A percentile compares a stretch with the other conserved stretches of the same genome.
These are phyloP conservation scores for Rhizopus stolonifer DNA, from an alignment of 371 early-diverging fungal species.

Conservation along the genomic window DNA sequence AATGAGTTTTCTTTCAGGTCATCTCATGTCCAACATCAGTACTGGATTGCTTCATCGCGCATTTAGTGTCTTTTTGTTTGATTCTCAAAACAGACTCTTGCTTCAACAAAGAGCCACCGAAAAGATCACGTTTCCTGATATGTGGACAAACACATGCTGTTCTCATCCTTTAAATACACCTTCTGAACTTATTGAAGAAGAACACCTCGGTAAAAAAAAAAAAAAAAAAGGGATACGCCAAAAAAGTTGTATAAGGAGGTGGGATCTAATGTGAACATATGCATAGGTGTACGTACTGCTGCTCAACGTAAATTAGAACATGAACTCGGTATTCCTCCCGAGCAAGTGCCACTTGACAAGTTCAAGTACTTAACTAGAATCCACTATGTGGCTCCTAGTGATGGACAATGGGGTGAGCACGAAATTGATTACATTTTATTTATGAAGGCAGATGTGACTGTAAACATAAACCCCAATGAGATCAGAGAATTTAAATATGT, in stretches of 20 bases:
- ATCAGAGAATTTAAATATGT: constrained; percentile 79
- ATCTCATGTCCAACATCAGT: constrained; percentile 89
- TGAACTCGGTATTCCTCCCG: constrained; percentile 88
- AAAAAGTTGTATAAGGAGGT: background rate
- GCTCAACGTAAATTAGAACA: constrained; percentile 90
- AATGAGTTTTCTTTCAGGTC: constrained; percentile 55
- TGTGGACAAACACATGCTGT: constrained; percentile 98
- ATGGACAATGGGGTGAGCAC: constrained; percentile 97
- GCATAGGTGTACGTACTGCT: constrained; percentile 50
- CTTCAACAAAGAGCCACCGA: constrained; percentile 93
- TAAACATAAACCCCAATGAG: constrained; percentile 80
- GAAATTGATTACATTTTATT: constrained; percentile 95
- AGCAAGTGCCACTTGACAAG: constrained; percentile 77
- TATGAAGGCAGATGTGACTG: constrained; percentile 68
- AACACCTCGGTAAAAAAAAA: constrained; percentile 69
- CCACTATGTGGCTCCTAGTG: constrained; percentile 92
- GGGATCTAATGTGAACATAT: background rate
- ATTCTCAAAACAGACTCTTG: constrained; percentile 74
- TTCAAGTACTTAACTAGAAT: constrained; percentile 91
- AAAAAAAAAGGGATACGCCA: too few species aligned
- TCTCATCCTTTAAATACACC: constrained; percentile 88
- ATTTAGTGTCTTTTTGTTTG: constrained; percentile 95
- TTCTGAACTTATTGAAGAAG: constrained; percentile 79
- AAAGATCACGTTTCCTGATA: constrained; percentile 97
- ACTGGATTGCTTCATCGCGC: constrained; percentile 92